A percentile compares a stretch with the other conserved stretches of the same genome.
Conservation (phyloP, 1,139 yeast species). For the Arxiozyma bovina region DNA sequence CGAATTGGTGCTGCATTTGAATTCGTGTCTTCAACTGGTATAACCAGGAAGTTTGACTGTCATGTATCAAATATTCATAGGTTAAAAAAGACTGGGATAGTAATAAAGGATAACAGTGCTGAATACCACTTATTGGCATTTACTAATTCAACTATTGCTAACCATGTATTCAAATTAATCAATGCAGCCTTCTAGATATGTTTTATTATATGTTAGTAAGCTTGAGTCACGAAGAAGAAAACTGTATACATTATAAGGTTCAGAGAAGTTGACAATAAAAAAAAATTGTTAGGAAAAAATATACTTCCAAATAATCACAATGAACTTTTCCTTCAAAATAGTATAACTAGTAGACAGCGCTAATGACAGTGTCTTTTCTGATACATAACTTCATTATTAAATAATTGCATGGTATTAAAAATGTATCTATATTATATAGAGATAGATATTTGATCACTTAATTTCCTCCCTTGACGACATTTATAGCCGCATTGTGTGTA, state of each 20-base stretch:
- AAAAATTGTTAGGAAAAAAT: no score
- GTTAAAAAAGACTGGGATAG: conserved; percentile 25
- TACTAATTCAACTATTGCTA: conserved; percentile 17
- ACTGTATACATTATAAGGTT: not conserved
- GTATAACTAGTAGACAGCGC: not conserved
- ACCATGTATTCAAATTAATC: conserved; percentile 19
- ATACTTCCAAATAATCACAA: not conserved
- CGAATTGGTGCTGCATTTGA: conserved; percentile 18
- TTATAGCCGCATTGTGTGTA: not conserved
- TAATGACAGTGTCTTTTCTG: no score
- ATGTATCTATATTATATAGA: not conserved
- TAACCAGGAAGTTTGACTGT: conserved; percentile 5
- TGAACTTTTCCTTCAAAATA: no score
- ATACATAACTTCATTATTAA: no score
- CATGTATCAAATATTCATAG: conserved; percentile 16
- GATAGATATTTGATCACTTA: not conserved
- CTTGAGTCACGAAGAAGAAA: not conserved
- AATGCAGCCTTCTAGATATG: conserved; percentile 35
- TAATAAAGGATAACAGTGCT: conserved; percentile 10
- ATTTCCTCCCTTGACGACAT: conserved; percentile 1
- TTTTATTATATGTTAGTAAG: not conserved
- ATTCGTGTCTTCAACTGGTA: not conserved
- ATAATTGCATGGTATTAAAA: not conserved
- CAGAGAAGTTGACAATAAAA: no score
- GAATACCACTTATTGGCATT: conserved; percentile 22